Evolutionary conservation across 805 yeast species (phyloP).

Genomic region (Dipodascopsis tothii): DNA sequence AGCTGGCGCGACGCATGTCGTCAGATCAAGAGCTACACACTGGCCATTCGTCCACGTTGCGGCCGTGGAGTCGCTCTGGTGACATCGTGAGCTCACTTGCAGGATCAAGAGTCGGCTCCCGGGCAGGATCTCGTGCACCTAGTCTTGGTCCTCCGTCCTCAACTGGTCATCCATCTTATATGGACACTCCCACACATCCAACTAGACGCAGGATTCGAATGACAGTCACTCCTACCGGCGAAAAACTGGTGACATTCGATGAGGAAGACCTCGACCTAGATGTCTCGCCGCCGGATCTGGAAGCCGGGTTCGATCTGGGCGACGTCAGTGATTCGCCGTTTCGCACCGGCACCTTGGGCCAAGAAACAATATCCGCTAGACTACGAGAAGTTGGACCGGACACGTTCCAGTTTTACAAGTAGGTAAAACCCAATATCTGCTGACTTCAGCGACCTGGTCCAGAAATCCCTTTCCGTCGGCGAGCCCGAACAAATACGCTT

Average conservation of each 20-base stretch:
- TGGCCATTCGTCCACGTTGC: constrained; percentile 4
- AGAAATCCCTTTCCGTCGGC: background rate
- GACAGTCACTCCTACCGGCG: background rate
- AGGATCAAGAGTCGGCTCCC: background rate
- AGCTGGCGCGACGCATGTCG: constrained; percentile 4
- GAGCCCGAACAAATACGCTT: no score
- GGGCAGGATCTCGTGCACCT: background rate
- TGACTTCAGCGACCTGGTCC: background rate
- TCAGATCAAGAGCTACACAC: constrained; percentile 3
- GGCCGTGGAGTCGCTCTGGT: constrained; percentile 4
- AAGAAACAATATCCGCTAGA: background rate
- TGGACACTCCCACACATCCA: background rate
- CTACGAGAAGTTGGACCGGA: background rate
- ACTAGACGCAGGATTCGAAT: background rate
- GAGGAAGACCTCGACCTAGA: background rate
- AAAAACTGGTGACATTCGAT: background rate
- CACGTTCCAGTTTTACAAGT: background rate
- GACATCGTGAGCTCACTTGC: background rate
- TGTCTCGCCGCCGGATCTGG: background rate
- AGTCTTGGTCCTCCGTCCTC: background rate
- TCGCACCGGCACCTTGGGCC: background rate
- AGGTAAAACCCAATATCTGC: background rate
- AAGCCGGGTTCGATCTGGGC: background rate
- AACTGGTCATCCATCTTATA: background rate
- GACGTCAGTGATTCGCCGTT: background rate